Evolutionary conservation across 2,329 filamentous ascomycete genomes (phyloP), one percentile per base, ranked within the genome.

Genomic region (Pleoardoris graminearum): DNA sequence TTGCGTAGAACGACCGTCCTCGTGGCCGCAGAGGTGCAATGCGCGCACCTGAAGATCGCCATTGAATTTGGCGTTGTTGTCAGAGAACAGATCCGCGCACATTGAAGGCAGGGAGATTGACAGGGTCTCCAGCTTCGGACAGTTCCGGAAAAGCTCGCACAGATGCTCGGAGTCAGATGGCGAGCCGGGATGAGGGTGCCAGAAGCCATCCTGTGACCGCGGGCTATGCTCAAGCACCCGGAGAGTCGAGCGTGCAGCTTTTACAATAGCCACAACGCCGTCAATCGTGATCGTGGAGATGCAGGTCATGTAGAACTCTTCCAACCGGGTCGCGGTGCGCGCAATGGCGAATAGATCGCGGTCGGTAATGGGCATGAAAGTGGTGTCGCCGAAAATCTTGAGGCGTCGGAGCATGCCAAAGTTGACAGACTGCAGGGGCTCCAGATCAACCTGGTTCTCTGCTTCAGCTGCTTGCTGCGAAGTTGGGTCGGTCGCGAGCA

Each of bases 301-400:
- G 59, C 80, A 80, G 7, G 80, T 81, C 58, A 82, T 68, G 63
- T 82, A 79, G 41, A 83, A 77, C 53, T 80, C 79, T 55, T 80
- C 75, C 19, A 83, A 76, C 41, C 74, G 74, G 1, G 74, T 79
- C 7, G 80, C 80, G 1, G 79, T 82, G 39, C 75, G 75, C 21
- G 80, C 77, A 50, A 83, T 80, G 45, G 74, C 72, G 32, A 72
- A 69, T 23, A 83, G 69, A 57, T 83, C 80, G 3, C 68, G 64
- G 53, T 83, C 80, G 30, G 68, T 76, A 55, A 83, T 70, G 3
- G 80, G 80, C 70, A 78, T 79, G 66, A 80, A 76, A 36, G 75
- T 76, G 6, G 80, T 81, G 66, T 81, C 78, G 51, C 80, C 80
- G 57, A 82, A 81, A 51, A 83, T 75, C 66, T 82, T 82, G 48